A percentile compares a stretch with the other conserved stretches of the same genome.
Conservation (phyloP, 176 grass and related monocot species). For the Oryza officinalis region DNA sequence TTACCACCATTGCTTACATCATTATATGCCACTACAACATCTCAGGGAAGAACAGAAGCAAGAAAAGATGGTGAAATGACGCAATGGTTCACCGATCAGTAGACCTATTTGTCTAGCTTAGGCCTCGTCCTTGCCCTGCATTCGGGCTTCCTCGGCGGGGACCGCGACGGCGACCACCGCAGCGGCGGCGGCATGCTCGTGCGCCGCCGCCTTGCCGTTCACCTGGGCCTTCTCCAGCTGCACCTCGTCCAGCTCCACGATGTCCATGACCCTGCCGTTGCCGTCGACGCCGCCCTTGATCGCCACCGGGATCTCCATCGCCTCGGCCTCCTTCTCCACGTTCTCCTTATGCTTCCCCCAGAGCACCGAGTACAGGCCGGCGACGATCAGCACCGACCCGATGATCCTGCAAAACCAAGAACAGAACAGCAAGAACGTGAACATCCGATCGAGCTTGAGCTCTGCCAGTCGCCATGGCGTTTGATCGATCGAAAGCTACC, state of each 20-base stretch:
- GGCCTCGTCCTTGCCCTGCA: conserved; percentile 55
- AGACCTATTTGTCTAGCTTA: background rate
- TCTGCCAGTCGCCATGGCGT: background rate
- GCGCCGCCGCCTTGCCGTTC: conserved; percentile 52
- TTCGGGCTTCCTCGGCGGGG: conserved; percentile 38
- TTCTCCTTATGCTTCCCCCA: conserved; percentile 97
- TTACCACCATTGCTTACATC: conserved; percentile 9
- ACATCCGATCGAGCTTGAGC: background rate
- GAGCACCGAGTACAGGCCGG: conserved; percentile 87
- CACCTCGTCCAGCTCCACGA: conserved; percentile 67
- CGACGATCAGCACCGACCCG: conserved; percentile 73
- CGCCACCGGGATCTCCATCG: conserved; percentile 65
- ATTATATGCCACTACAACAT: conserved; percentile 5
- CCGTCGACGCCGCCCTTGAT: conserved; percentile 59
- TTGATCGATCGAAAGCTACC: background rate
- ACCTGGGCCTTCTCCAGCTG: conserved; percentile 75
- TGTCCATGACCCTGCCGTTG: conserved; percentile 60
- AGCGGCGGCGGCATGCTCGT: conserved; percentile 6
- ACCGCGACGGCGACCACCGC: conserved; percentile 40
- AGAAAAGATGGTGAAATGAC: background rate
- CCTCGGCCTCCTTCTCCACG: conserved; percentile 59
- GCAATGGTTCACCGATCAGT: conserved; percentile 25
- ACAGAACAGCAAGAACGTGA: conserved; percentile 6
- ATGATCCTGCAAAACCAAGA: conserved; percentile 57
- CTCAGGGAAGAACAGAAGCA: conserved; percentile 6